Evolutionary conservation across 352 stramenopile species (phyloP).

Genomic region (Pythium brassicae): DNA sequence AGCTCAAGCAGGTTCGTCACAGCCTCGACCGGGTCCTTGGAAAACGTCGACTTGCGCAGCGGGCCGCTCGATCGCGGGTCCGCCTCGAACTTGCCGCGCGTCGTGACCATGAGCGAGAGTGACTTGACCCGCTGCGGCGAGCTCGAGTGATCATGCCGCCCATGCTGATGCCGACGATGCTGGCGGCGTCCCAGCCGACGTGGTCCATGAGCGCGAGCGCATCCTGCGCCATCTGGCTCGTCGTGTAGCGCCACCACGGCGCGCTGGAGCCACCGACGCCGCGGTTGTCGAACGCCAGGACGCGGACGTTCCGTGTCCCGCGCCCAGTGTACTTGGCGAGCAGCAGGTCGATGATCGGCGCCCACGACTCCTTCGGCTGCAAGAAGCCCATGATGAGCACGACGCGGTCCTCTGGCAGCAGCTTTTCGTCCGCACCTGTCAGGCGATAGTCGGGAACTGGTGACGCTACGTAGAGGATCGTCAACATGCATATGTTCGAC

Average conservation of each 20-base stretch:
- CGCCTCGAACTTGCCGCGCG: constrained; percentile 38
- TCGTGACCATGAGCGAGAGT: constrained; percentile 58
- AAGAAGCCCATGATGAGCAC: constrained; percentile 28
- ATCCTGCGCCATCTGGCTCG: constrained; percentile 53
- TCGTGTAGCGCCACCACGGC: constrained; percentile 54
- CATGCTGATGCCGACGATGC: constrained; percentile 51
- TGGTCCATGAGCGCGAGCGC: constrained; percentile 50
- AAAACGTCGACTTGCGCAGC: constrained; percentile 36
- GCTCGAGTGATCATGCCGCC: constrained; percentile 72
- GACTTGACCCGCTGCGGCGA: constrained; percentile 52
- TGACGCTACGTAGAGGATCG: no score
- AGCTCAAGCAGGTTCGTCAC: constrained; percentile 44
- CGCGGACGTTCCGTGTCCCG: constrained; percentile 17
- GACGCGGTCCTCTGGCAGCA: constrained; percentile 9
- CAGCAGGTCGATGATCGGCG: constrained; percentile 16
- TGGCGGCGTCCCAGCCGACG: constrained; percentile 43
- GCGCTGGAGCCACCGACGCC: constrained; percentile 36
- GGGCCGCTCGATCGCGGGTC: constrained; percentile 22
- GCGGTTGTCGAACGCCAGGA: constrained; percentile 47
- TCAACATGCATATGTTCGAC: no score
- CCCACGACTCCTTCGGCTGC: constrained; percentile 20
- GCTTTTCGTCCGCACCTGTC: background rate
- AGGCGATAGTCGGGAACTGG: no score
- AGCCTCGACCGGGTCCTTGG: constrained; percentile 26
- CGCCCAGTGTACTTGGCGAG: constrained; percentile 11